phyloP scores from a whole-genome alignment of 495 filamentous ascomycete species.

The Penicillium cataractarum region DNA sequence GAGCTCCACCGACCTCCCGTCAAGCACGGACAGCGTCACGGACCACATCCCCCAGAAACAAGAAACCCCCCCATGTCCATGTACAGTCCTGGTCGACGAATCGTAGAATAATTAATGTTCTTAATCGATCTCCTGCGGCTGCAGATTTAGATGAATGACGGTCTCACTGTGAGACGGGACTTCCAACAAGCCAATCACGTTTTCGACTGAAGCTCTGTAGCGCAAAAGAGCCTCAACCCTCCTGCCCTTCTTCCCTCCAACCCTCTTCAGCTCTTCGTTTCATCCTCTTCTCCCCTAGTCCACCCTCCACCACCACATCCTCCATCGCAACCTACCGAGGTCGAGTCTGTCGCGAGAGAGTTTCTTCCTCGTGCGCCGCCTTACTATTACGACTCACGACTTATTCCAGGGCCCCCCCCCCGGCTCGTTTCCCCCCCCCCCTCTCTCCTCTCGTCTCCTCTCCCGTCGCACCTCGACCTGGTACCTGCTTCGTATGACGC shows the following conservation, averaged over 20 bases:
- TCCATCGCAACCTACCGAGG: neutral
- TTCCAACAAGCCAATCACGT: slow-evolving; percentile 12
- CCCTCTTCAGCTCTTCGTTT: slow-evolving; percentile 11
- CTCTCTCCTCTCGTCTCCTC: too few relatives aligned
- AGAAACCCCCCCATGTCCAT: slow-evolving; percentile 13
- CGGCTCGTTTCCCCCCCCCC: neutral
- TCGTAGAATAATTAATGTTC: neutral
- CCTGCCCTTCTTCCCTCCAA: slow-evolving; percentile 9
- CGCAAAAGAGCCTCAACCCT: slow-evolving; percentile 15
- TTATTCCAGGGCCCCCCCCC: neutral
- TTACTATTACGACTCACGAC: slow-evolving; percentile 2
- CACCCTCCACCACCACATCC: neutral
- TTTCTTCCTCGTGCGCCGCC: neutral
- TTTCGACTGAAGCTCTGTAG: slow-evolving; percentile 10
- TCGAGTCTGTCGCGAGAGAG: neutral
- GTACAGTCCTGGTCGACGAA: slow-evolving; percentile 1
- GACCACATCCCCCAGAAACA: slow-evolving; percentile 29
- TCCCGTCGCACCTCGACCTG: neutral
- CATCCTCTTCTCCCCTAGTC: slow-evolving; percentile 9
- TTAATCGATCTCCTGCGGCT: slow-evolving; percentile 13
- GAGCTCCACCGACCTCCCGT: slow-evolving; percentile 19
- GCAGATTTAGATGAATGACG: slow-evolving; percentile 14
- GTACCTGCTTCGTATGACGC: slow-evolving; percentile 14
- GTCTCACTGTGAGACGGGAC: slow-evolving; percentile 13
- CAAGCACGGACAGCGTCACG: slow-evolving; percentile 38